Percentiles rank a stretch among this genome's conserved stretches.
Evolutionary conservation across 192 early-diverging fungal species (phyloP).

Genomic region (Mortierella alpina): DNA sequence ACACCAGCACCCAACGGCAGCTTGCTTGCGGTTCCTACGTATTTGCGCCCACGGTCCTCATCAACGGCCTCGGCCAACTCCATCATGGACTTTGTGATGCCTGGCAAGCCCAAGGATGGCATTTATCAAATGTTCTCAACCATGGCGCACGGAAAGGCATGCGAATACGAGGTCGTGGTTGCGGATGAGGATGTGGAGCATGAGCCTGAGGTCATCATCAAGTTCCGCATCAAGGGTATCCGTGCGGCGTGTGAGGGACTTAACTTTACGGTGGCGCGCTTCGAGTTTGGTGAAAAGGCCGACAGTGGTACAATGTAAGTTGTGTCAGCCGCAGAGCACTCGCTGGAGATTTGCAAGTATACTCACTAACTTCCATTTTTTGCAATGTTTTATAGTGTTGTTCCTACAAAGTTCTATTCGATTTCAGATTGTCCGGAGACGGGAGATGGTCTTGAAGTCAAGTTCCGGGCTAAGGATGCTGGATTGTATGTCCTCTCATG

Average conservation of each 20-base stretch:
- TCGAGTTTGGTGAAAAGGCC: slow-evolving; percentile 47
- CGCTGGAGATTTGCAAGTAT: background rate
- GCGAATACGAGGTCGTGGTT: slow-evolving; percentile 51
- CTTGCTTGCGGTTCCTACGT: slow-evolving; percentile 38
- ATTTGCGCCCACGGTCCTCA: slow-evolving; percentile 45
- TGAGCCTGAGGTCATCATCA: slow-evolving; percentile 47
- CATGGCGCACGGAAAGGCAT: slow-evolving; percentile 35
- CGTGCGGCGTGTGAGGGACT: slow-evolving; percentile 48
- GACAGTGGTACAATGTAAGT: slow-evolving; percentile 47
- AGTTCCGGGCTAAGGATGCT: slow-evolving; percentile 43
- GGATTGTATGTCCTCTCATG: slow-evolving; percentile 49
- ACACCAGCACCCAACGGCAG: slow-evolving; percentile 1
- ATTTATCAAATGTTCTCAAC: slow-evolving; percentile 50
- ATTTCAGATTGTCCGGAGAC: slow-evolving; percentile 30
- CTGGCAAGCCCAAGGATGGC: slow-evolving; percentile 45
- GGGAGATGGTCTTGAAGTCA: slow-evolving; percentile 35
- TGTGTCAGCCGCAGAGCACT: background rate
- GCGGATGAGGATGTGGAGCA: slow-evolving; percentile 46
- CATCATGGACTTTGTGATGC: slow-evolving; percentile 50
- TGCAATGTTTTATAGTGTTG: slow-evolving; percentile 28
- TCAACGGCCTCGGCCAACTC: slow-evolving; percentile 47
- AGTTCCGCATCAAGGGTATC: slow-evolving; percentile 44
- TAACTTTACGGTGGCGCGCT: slow-evolving; percentile 47
- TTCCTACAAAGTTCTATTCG: slow-evolving; percentile 39
- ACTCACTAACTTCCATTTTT: background rate